Evolutionary conservation across 2,329 filamentous ascomycete genomes (phyloP).

Genomic region (Exophiala lecanii-corni): DNA sequence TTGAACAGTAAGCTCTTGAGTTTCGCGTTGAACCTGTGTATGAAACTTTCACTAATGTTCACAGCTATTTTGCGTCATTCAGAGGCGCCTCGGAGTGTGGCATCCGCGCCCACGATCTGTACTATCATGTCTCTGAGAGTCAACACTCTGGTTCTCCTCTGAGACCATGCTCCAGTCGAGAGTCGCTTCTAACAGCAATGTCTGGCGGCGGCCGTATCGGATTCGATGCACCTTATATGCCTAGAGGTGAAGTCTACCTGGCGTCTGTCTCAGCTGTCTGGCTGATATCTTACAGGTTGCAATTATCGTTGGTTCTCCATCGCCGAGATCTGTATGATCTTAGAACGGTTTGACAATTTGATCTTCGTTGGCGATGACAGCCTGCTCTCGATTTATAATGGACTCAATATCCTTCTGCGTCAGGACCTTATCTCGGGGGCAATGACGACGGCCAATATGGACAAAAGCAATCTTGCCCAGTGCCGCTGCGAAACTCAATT

Average conservation of each 20-base stretch:
- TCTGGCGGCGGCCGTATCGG: conserved; percentile 40
- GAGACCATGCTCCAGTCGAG: conserved; percentile 31
- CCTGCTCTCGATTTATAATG: conserved; percentile 39
- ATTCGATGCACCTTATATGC: conserved; percentile 37
- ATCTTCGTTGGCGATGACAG: conserved; percentile 41
- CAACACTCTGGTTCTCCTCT: conserved; percentile 14
- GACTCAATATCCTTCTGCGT: conserved; percentile 42
- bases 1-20: conserved; percentile 15
- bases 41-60: conserved; percentile 1
- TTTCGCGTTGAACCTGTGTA: too few species aligned
- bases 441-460: conserved; percentile 38
- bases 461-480: conserved; percentile 27
- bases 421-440: conserved; percentile 38
- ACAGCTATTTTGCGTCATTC: conserved; percentile 35
- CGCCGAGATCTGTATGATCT: conserved; percentile 41
- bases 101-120: conserved; percentile 34
- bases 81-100: conserved; percentile 35
- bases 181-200: conserved; percentile 37
- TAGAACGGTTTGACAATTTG: conserved; percentile 40
- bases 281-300: conserved; percentile 31
- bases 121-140: conserved; percentile 27
- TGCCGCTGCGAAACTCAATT: conserved; percentile 43
- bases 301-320: conserved; percentile 42
- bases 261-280: neutral
- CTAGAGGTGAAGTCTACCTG: conserved; percentile 29